These are phyloP conservation scores for Buxus sempervirens DNA, from an alignment of 164 flowering plant genomes.

Conservation along the genomic window DNA sequence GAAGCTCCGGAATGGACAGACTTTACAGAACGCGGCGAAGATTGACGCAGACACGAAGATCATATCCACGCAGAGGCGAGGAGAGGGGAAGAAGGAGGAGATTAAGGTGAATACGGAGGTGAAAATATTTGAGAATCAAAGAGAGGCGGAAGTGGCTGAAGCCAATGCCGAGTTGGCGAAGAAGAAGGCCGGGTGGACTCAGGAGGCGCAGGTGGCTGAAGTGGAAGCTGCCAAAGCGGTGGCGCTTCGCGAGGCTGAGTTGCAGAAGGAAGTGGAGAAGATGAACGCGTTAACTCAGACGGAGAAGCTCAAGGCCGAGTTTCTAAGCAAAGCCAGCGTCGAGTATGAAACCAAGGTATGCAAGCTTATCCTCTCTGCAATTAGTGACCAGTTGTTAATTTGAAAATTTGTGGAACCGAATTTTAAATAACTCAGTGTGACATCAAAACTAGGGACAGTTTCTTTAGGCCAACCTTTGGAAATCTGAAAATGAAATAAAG, in stretches of 20 bases:
- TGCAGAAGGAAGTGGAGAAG: slow-evolving; percentile 40
- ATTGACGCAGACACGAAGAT: slow-evolving; percentile 40
- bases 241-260: slow-evolving; percentile 38
- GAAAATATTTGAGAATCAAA: slow-evolving; percentile 33
- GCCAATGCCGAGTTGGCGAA: slow-evolving; percentile 32
- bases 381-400: no score
- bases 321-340: slow-evolving; percentile 39
- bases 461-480: no score
- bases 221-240: slow-evolving; percentile 40
- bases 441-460: no score
- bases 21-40: slow-evolving; percentile 34
- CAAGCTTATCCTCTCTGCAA: no score
- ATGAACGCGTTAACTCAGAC: slow-evolving; percentile 32
- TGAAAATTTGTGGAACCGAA: no score
- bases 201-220: slow-evolving; percentile 30
- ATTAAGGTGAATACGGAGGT: slow-evolving; percentile 33
- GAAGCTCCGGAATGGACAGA: slow-evolving; percentile 24
- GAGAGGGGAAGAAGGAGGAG: slow-evolving; percentile 40
- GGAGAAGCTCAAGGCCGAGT: slow-evolving; percentile 40
- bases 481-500: no score
- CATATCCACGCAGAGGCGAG: slow-evolving; percentile 26
- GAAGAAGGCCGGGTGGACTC: slow-evolving; percentile 36
- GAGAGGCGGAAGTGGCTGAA: slow-evolving; percentile 34
- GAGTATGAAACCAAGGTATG: slow-evolving; percentile 43
- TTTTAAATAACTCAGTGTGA: no score